A percentile compares a stretch with the other conserved stretches of the same genome.
These are phyloP conservation scores for Pyrenochaeta sp. DNA, from an alignment of 2,329 filamentous ascomycete genomes.

Conservation along the genomic window DNA sequence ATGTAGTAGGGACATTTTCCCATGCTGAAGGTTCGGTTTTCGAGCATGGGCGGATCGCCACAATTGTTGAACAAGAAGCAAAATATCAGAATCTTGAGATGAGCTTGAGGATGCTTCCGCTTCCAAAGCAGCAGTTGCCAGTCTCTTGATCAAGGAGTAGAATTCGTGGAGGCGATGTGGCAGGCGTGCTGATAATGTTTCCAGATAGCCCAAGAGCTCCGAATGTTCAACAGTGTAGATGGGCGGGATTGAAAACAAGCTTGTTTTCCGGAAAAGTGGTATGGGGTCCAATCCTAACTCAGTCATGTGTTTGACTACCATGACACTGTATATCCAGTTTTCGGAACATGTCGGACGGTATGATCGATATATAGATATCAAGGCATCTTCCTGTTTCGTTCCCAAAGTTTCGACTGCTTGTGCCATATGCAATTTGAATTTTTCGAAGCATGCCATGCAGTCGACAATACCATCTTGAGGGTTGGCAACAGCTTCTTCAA, in stretches of 20 bases:
- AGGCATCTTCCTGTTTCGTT: neutral
- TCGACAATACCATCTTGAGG: neutral
- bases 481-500: neutral
- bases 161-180: constrained; percentile 7
- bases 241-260: constrained; percentile 10
- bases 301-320: constrained; percentile 19
- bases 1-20: constrained; percentile 2
- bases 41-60: constrained; percentile 14
- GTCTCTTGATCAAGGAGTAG: constrained; percentile 13
- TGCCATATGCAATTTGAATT: constrained; percentile 16
- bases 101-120: constrained; percentile 2
- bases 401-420: constrained; percentile 1
- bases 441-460: constrained; percentile 10
- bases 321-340: constrained; percentile 14
- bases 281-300: constrained; percentile 14
- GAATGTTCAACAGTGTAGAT: constrained; percentile 14
- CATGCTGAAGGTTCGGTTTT: neutral
- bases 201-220: constrained; percentile 20
- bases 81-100: constrained; percentile 15
- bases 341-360: constrained; percentile 12
- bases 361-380: constrained; percentile 8
- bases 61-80: constrained; percentile 18
- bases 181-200: constrained; percentile 6
- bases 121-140: constrained; percentile 14
- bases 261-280: constrained; percentile 6